phyloP scores from a whole-genome alignment of 2,329 filamentous ascomycete species.

The Epichloe typhina region DNA sequence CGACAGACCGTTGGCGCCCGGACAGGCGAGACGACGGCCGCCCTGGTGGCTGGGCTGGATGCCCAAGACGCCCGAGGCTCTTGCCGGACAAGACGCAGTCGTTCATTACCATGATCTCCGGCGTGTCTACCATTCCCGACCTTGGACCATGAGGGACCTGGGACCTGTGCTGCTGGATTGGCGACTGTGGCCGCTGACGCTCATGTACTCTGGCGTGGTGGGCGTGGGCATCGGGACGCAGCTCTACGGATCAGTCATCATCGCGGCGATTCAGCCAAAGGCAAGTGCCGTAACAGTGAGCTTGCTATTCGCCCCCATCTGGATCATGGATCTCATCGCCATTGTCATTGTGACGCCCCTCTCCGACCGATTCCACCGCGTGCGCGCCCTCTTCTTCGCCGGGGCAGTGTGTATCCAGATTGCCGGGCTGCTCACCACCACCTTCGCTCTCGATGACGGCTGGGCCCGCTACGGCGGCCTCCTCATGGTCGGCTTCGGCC shows the following conservation, averaged over 20 bases:
- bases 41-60: slow-evolving; percentile 49
- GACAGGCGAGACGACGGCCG: slow-evolving; percentile 38
- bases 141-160: slow-evolving; percentile 63
- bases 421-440: slow-evolving; percentile 63
- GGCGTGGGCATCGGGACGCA: slow-evolving; percentile 86
- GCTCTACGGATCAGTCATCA: slow-evolving; percentile 78
- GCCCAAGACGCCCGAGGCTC: slow-evolving; percentile 54
- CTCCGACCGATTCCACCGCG: slow-evolving; percentile 72
- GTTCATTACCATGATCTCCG: slow-evolving; percentile 76
- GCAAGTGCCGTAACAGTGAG: slow-evolving; percentile 66
- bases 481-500: slow-evolving; percentile 80
- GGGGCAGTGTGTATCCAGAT: slow-evolving; percentile 68
- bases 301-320: slow-evolving; percentile 79
- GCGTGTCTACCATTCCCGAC: slow-evolving; percentile 62
- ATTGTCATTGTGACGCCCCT: slow-evolving; percentile 77
- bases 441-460: slow-evolving; percentile 54
- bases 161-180: slow-evolving; percentile 63
- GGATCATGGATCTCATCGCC: slow-evolving; percentile 83
- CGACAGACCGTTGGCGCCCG: slow-evolving; percentile 65
- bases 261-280: slow-evolving; percentile 59
- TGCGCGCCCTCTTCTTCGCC: slow-evolving; percentile 72
- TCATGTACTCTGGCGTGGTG: slow-evolving; percentile 95
- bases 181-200: slow-evolving; percentile 70
- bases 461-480: slow-evolving; percentile 83
- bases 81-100: slow-evolving; percentile 63